Percentiles rank a stretch among this genome's conserved stretches.
Conservation (phyloP, 2,329 filamentous ascomycete species). For the Microdochium paspali region DNA sequence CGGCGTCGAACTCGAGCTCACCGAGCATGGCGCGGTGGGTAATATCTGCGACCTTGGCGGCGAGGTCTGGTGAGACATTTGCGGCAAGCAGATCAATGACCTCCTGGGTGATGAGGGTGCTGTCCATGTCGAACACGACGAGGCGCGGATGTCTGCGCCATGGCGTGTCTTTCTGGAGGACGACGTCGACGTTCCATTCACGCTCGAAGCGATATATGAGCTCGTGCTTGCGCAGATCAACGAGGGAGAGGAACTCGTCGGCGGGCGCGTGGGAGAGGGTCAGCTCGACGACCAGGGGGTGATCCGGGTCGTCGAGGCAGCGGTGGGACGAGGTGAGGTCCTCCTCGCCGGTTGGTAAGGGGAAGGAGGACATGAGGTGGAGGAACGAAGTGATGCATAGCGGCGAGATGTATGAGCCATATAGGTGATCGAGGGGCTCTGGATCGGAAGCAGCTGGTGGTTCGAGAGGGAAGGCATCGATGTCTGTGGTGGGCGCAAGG, state of each 20-base stretch:
- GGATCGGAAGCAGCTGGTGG: conserved; percentile 41
- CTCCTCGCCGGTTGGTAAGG: conserved; percentile 38
- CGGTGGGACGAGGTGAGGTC: conserved; percentile 52
- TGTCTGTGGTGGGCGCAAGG: conserved; percentile 49
- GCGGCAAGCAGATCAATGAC: conserved; percentile 93
- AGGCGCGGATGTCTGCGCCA: conserved; percentile 75
- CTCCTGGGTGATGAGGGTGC: conserved; percentile 92
- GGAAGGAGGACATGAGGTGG: conserved; percentile 55
- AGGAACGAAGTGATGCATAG: conserved; percentile 58
- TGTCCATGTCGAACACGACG: conserved; percentile 98
- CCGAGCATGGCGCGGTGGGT: conserved; percentile 93
- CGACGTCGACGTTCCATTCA: conserved; percentile 82
- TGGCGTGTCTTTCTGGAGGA: conserved; percentile 63
- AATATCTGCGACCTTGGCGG: conserved; percentile 75
- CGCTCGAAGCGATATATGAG: conserved; percentile 75
- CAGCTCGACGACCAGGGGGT: conserved; percentile 57
- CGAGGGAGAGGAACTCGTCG: conserved; percentile 53
- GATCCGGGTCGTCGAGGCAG: conserved; percentile 50
- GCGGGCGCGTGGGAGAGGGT: conserved; percentile 51
- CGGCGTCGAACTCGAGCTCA: conserved; percentile 83
- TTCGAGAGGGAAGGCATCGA: conserved; percentile 51
- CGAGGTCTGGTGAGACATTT: conserved; percentile 63
- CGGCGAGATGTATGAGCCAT: conserved; percentile 56
- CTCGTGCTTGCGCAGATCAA: conserved; percentile 70
- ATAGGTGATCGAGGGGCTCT: conserved; percentile 54